Percentiles rank a stretch among this genome's conserved stretches.
These are phyloP conservation scores for Aphanoascus verrucosus DNA, from an alignment of 2,329 filamentous ascomycete species.

Conservation along the genomic window DNA sequence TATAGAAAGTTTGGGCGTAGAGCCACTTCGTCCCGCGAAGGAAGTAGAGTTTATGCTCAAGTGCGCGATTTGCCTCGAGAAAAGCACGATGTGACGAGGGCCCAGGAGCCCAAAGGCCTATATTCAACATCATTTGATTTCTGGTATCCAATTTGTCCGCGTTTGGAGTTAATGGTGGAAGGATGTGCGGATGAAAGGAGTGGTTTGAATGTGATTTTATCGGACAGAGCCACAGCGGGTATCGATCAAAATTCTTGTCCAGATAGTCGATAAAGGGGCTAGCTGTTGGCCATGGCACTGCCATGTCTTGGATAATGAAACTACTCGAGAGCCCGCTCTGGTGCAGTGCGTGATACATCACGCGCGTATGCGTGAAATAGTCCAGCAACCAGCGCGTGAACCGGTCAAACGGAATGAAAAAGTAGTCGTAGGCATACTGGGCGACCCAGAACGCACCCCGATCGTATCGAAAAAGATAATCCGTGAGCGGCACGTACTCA, in stretches of 20 bases:
- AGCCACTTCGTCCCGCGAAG: conserved; percentile 76
- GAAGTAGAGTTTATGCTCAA: conserved; percentile 58
- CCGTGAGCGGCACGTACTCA: conserved; percentile 39
- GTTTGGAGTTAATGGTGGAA: background rate
- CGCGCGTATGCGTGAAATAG: conserved; percentile 48
- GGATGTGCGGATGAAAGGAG: conserved; percentile 9
- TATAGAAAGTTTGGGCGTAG: conserved; percentile 77
- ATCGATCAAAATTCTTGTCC: conserved; percentile 37
- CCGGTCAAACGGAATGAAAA: conserved; percentile 46
- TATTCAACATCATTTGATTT: conserved; percentile 33
- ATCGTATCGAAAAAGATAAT: conserved; percentile 50
- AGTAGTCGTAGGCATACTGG: conserved; percentile 46
- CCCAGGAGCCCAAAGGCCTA: conserved; percentile 71
- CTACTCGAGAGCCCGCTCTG: conserved; percentile 42
- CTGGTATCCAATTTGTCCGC: background rate
- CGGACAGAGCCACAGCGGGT: conserved; percentile 51
- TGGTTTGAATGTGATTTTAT: conserved; percentile 22
- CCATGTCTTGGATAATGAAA: conserved; percentile 52
- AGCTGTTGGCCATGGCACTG: conserved; percentile 42
- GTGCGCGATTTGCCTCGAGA: conserved; percentile 55
- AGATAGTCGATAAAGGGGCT: conserved; percentile 42
- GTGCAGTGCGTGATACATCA: conserved; percentile 51
- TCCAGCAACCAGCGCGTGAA: conserved; percentile 48
- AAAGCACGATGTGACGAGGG: conserved; percentile 48
- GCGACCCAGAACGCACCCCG: conserved; percentile 51